A percentile compares a stretch with the other conserved stretches of the same genome.
phyloP scores from a whole-genome alignment of 2,329 filamentous ascomycete species.

The Ciborinia camelliae region DNA sequence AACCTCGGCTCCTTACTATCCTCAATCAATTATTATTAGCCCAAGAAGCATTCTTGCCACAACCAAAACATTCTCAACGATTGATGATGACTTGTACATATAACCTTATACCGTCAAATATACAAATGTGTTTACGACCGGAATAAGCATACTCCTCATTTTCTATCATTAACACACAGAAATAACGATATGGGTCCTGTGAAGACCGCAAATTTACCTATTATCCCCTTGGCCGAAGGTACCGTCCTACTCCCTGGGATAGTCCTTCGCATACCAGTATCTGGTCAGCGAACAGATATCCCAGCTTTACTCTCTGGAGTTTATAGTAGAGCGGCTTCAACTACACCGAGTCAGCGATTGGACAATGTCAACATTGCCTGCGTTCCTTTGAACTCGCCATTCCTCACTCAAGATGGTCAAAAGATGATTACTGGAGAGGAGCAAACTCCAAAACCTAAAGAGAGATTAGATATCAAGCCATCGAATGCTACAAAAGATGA shows the following conservation, averaged over 20 bases:
- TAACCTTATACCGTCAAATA: neutral
- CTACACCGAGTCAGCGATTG: constrained; percentile 60
- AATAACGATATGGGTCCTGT: constrained; percentile 8
- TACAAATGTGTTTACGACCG: neutral
- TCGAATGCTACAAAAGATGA: constrained; percentile 64
- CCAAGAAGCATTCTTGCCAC: constrained; percentile 1
- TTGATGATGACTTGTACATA: neutral
- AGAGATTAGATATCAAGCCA: constrained; percentile 49
- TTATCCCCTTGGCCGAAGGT: constrained; percentile 79
- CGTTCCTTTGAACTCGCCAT: constrained; percentile 75
- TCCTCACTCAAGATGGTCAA: constrained; percentile 71
- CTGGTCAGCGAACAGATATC: constrained; percentile 77
- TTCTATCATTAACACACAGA: neutral
- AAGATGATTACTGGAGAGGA: constrained; percentile 66
- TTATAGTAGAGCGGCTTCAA: constrained; percentile 70
- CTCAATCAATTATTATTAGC: neutral
- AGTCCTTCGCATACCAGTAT: constrained; percentile 78
- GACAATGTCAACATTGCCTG: constrained; percentile 77
- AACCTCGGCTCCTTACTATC: constrained; percentile 13
- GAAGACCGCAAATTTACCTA: constrained; percentile 51
- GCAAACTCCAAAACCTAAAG: constrained; percentile 37
- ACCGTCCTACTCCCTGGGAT: constrained; percentile 82
- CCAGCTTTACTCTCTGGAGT: constrained; percentile 82
- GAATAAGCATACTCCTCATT: neutral
- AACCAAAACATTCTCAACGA: neutral